Percentiles rank a stretch among this genome's conserved stretches.
Conservation (phyloP, 306 rosid species). For the Cicer yamashitae region DNA sequence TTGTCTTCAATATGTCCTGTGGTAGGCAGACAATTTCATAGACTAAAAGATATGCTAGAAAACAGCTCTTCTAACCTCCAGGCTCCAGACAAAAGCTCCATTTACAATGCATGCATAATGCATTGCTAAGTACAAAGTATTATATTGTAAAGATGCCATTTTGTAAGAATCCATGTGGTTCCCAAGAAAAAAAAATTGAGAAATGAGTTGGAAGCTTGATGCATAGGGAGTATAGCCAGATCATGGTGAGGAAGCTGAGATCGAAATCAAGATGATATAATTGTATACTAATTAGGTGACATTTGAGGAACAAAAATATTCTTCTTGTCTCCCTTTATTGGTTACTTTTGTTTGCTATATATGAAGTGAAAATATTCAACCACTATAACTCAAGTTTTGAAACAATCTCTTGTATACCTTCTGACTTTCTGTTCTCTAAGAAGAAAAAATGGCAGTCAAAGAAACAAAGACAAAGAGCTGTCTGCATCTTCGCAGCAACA, state of each 20-base stretch:
- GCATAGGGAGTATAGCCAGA: constrained; percentile 30
- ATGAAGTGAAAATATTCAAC: constrained; percentile 31
- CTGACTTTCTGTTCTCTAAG: background rate
- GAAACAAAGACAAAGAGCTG: constrained; percentile 35
- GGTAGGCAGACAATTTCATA: constrained; percentile 40
- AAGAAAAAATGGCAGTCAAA: constrained; percentile 45
- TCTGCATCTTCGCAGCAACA: constrained; percentile 47
- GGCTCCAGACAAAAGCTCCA: constrained; percentile 8
- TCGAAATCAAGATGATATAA: constrained; percentile 34
- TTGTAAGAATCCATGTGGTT: constrained; percentile 25
- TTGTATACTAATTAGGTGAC: constrained; percentile 30
- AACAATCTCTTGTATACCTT: constrained; percentile 4
- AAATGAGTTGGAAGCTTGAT: constrained; percentile 36
- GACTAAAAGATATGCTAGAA: constrained; percentile 11
- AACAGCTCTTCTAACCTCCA: constrained; percentile 4
- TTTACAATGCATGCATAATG: constrained; percentile 23
- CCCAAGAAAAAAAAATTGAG: constrained; percentile 25
- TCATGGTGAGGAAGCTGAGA: constrained; percentile 4
- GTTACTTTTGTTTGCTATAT: constrained; percentile 34
- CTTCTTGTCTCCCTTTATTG: constrained; percentile 35
- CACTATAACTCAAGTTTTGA: constrained; percentile 14
- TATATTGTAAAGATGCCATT: constrained; percentile 40
- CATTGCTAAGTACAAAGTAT: background rate
- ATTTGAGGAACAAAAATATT: constrained; percentile 28
- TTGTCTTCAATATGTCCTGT: constrained; percentile 38